Evolutionary conservation across 163 green algal genomes (phyloP), one percentile per base, ranked within the genome.

Genomic region (Coccomyxa subellipsoidea): DNA sequence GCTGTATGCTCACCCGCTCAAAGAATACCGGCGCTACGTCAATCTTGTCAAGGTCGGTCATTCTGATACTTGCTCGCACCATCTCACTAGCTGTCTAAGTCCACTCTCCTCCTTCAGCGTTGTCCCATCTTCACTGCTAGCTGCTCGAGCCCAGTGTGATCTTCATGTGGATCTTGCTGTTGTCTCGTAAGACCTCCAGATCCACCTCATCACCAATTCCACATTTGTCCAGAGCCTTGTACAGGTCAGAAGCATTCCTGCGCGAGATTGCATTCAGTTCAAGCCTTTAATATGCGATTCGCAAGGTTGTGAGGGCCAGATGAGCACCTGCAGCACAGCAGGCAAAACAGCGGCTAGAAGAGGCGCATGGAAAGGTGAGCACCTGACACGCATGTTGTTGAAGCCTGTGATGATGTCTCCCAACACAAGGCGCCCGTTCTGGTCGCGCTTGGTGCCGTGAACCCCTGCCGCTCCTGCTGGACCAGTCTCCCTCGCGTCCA

Each of bases 341-440:
- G 71, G 76, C 18, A n/a, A 38, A 31, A 37, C 6, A 38, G 9
- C 36, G 53, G 25, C n/a, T 23, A 80, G 29, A 80, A 8, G 27
- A 54, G 76, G 38, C 36, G 9, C 8, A 6, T 25, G 1, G 39
- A 25, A 18, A 34, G 40, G 18, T 27, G 12, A n/a, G n/a, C 40
- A 81, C 77, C 91, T 88, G 21, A 97, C 86, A 23, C 84, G 87
- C 53, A 90, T 86, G 36, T 90, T 90, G 79, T 98, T 93, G 40
- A 99, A 87, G 10, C 54, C 76, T 0, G 93, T 89, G 88, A 99
- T 98, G 89, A 99, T 96, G 87, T 99, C 96, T 0, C 96, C 96
- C n/a, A 95, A 76, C 8, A 93, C 85, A 27, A 98, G 89, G 25
- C 96, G 89, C 7, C 96, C 96, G 79, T 94, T 97, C 72, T 96